Base-by-base conservation (phyloP, 768 basidiomycete genomes). In the Hypholoma sublateritium region DNA sequence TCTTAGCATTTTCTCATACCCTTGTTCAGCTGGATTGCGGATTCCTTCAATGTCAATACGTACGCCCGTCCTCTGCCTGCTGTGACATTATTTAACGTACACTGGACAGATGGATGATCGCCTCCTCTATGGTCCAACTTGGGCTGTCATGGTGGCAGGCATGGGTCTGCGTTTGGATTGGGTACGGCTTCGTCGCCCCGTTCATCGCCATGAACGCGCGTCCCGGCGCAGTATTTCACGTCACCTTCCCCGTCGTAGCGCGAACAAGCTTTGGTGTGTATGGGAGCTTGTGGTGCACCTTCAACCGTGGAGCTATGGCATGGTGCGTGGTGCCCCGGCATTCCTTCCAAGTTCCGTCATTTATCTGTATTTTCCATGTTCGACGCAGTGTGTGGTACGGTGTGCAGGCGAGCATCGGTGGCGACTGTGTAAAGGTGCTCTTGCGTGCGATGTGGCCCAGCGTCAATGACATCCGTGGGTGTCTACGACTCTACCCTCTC, bases 121-220 rank as follows among this genome's bases (percentile, higher is more conserved):
- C 80, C 0, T 88, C 86, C 25, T 85, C 86, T 12, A 88, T 90
- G 88, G 79, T 86, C 32, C 82, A 87, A 59, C 70, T 84, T 25
- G 86, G 87, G 3, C 78, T 91, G 28, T 86, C 86, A 0, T 91
- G 88, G 89, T 92, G 88, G 89, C 87, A 91, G 68, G 86, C 91
- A 14, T 89, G 91, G 88, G 78, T 93, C 51, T 91, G 86, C 57
- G 87, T 88, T 12, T 89, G 85, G 87, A 61, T 88, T 35, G 85
- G 77, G 45, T 88, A 77, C 68, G 81, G 66, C 1, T 58, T 84
- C 55, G 82, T 82, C 19, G 84, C 87, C 1, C 84, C 84, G 0
- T 87, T 95, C 72, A 79, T 93, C 57, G 85, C 86, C 22, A 68
- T 89, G 60, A 93, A 92, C 65, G 91, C 88, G 22, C 81, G 87